These are phyloP conservation scores for Cudoniella acicularis DNA, from an alignment of 495 filamentous ascomycete species.

Conservation along the genomic window DNA sequence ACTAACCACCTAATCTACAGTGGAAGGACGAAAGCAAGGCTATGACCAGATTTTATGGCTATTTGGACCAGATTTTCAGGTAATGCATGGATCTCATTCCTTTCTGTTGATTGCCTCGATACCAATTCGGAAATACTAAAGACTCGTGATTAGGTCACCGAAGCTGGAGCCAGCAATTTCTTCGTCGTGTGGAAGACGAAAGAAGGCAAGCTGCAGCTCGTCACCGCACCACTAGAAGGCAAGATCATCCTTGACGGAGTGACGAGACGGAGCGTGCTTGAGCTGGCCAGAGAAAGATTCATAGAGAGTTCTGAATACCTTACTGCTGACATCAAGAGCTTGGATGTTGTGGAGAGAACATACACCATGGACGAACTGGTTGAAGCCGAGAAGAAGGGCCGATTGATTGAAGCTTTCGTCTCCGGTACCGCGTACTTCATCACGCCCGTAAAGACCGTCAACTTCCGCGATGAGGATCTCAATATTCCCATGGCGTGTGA, in stretches of 20 bases:
- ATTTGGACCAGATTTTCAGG: conserved; percentile 58
- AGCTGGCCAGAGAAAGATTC: conserved; percentile 64
- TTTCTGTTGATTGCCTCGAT: too few species aligned
- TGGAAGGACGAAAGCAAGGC: conserved; percentile 62
- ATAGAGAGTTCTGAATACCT: conserved; percentile 15
- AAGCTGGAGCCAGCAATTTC: conserved; percentile 88
- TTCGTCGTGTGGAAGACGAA: conserved; percentile 77
- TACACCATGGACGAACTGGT: conserved; percentile 80
- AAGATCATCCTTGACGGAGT: conserved; percentile 81
- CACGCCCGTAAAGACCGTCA: conserved; percentile 66
- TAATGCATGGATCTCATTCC: conserved; percentile 14
- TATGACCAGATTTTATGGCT: conserved; percentile 93
- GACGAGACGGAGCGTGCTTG: conserved; percentile 72
- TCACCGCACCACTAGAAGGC: conserved; percentile 77
- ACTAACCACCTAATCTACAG: background rate
- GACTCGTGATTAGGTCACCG: conserved; percentile 67
- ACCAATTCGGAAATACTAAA: conserved; percentile 26
- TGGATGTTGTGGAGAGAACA: conserved; percentile 72
- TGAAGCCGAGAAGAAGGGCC: conserved; percentile 67
- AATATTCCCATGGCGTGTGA: conserved; percentile 57
- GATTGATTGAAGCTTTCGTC: conserved; percentile 78
- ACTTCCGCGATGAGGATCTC: conserved; percentile 66
- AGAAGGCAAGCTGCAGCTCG: conserved; percentile 63
- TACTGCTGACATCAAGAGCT: conserved; percentile 41
- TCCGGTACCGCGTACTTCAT: conserved; percentile 89